Conservation (phyloP, 2,329 filamentous ascomycete species). For the Dryadomyces quercivorus region DNA sequence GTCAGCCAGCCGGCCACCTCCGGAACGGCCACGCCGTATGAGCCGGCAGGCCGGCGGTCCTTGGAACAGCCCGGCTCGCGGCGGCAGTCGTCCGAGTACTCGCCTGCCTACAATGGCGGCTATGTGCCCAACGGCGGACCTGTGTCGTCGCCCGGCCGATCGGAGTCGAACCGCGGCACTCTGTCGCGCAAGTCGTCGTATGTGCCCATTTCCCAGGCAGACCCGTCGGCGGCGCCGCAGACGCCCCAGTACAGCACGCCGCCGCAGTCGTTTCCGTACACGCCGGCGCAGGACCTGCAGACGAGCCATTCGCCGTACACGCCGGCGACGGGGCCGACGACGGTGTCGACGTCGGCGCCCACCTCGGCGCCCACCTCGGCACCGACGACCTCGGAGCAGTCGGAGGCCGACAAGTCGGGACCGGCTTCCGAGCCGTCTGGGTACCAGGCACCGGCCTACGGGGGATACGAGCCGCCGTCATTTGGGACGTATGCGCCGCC, state of each 20-base stretch:
- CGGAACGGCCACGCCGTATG: constrained; percentile 13
- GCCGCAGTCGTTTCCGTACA: not conserved
- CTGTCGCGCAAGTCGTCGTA: constrained; percentile 17
- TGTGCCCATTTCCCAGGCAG: constrained; percentile 7
- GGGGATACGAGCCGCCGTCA: constrained; percentile 37
- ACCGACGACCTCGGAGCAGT: not conserved
- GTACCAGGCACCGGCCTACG: constrained; percentile 34
- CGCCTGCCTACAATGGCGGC: constrained; percentile 19
- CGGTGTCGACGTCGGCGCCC: not conserved
- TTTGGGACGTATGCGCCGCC: constrained; percentile 19
- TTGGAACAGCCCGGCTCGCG: constrained; percentile 10
- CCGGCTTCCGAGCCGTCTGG: constrained; percentile 8
- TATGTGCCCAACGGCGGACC: constrained; percentile 21
- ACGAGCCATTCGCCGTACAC: not conserved
- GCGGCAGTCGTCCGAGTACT: constrained; percentile 29
- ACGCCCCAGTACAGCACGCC: no score
- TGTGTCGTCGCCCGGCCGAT: constrained; percentile 20
- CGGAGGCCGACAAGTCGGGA: not conserved
- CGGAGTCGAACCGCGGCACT: constrained; percentile 11
- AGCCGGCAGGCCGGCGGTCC: constrained; percentile 10
- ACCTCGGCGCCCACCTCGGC: not conserved
- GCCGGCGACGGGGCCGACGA: not conserved
- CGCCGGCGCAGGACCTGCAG: not conserved
- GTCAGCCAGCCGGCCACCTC: constrained; percentile 3
- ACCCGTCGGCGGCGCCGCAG: not conserved